Evolutionary conservation across 352 stramenopile genomes (phyloP).

Genomic region (Phytophthora pinifolia): DNA sequence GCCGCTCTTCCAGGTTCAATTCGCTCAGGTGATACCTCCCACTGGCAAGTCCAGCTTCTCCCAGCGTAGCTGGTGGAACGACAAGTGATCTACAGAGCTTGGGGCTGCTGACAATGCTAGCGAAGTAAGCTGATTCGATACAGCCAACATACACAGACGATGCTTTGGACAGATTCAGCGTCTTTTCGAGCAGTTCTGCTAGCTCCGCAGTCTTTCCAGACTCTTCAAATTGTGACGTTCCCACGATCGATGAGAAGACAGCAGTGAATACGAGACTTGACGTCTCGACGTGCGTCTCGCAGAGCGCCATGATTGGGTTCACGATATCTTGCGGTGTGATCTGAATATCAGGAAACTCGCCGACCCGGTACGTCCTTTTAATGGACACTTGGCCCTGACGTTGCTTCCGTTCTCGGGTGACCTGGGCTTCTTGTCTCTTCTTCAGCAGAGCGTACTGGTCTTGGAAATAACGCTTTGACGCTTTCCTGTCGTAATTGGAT

Average conservation of each 20-base stretch:
- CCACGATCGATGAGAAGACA: slow-evolving; percentile 49
- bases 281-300: slow-evolving; percentile 46
- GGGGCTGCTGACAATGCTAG: slow-evolving; percentile 34
- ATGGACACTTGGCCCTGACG: slow-evolving; percentile 60
- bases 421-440: slow-evolving; percentile 53
- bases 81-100: slow-evolving; percentile 32
- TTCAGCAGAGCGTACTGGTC: slow-evolving; percentile 55
- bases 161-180: slow-evolving; percentile 26
- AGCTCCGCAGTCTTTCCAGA: slow-evolving; percentile 12
- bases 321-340: slow-evolving; percentile 72
- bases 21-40: slow-evolving; percentile 58
- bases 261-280: slow-evolving; percentile 44
- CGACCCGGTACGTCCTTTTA: slow-evolving; percentile 63
- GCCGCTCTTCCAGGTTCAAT: slow-evolving; percentile 63
- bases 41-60: slow-evolving; percentile 61
- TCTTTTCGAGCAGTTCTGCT: slow-evolving; percentile 19
- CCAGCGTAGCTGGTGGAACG: slow-evolving; percentile 44
- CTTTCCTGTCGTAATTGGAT: slow-evolving; percentile 31
- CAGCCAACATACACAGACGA: slow-evolving; percentile 37
- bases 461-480: slow-evolving; percentile 60
- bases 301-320: slow-evolving; percentile 63
- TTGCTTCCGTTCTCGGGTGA: slow-evolving; percentile 47
- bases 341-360: slow-evolving; percentile 81
- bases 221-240: slow-evolving; percentile 36
- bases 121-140: slow-evolving; percentile 54